Evolutionary conservation across 768 basidiomycete genomes (phyloP), one percentile per base, ranked within the genome.

Genomic region (Mycena filopes): DNA sequence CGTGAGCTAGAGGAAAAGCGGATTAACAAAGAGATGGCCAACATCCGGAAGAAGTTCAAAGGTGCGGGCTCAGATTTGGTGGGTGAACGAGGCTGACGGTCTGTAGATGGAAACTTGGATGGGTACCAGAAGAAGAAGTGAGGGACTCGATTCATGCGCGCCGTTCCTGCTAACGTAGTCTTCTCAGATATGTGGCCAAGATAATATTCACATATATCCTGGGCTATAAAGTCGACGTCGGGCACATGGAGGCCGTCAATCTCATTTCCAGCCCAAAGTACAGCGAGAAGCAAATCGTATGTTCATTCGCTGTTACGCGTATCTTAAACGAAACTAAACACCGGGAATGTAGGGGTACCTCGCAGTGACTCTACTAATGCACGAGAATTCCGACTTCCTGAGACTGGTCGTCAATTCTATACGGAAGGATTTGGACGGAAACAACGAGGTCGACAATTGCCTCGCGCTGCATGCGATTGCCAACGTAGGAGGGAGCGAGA

Each of bases 1-100:
- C 89, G 97, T 58, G 98, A 99, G 77, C 81, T 99, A 55, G 98
- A 99, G 76, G 97, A 99, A 85, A 99, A 98, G 80, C 84, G 98
- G 59, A 98, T 99, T 71, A 99, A 99, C 82, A 96, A 98, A 79
- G 98, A 99, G 81, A 99, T 99, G 98, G 98, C 98, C 1, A 98
- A 99, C 73, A 99, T 99, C 67, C 85, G 98, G 65, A 97, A 98
- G 84, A 95, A 97, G 79, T 99, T 99, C 84, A 98, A 98, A 86
- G 95, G 96, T 66, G n/a, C 25, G 31, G 93, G 50, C 55, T 74
- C 21, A 20, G 31, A 28, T 21, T 18, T 36, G 58, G 18, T 36
- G 28, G 26, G 16, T 49, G 53, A 31, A 12, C 59, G 7, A 25
- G 50, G 20, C 54, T 59, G 65, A 66, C 55, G 45, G 41, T 47